Percentiles rank a stretch among this genome's conserved stretches.
These are phyloP conservation scores for peach (Prunus persica) DNA, from an alignment of 306 rosid genomes.

Conservation along the genomic window DNA sequence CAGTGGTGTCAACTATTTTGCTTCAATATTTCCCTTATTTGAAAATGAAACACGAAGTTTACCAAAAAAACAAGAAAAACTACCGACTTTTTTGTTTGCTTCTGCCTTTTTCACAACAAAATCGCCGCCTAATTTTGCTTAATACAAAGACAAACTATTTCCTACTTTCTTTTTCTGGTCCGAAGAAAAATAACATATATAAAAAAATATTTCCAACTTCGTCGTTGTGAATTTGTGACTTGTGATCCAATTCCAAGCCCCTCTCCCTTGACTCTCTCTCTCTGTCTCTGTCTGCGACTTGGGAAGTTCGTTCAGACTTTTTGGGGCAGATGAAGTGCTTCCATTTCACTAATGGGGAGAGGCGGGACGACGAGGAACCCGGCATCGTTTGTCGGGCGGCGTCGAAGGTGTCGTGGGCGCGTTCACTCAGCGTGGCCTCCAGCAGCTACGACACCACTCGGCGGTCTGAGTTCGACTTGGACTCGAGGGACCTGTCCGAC, in stretches of 20 bases:
- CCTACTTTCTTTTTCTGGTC: not conserved
- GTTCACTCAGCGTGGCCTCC: slow-evolving; percentile 85
- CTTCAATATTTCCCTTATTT: not conserved
- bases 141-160: not conserved
- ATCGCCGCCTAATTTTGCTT: slow-evolving; percentile 14
- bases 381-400: slow-evolving; percentile 40
- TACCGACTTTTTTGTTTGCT: not conserved
- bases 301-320: not conserved
- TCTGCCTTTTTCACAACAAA: not conserved
- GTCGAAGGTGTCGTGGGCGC: slow-evolving; percentile 86
- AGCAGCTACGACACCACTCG: slow-evolving; percentile 53
- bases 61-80: not conserved
- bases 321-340: slow-evolving; percentile 62
- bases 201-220: not conserved
- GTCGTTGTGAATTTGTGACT: not conserved
- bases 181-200: not conserved
- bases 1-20: not conserved
- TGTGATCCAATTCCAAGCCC: not conserved
- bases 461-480: slow-evolving; percentile 62
- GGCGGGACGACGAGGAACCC: slow-evolving; percentile 44
- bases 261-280: slow-evolving; percentile 21
- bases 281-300: slow-evolving; percentile 1
- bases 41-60: no score
- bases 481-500: slow-evolving; percentile 59
- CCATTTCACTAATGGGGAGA: slow-evolving; percentile 65